phyloP scores from a whole-genome alignment of 2,329 filamentous ascomycete genomes.

The Pseudogymnoascus sp. region DNA sequence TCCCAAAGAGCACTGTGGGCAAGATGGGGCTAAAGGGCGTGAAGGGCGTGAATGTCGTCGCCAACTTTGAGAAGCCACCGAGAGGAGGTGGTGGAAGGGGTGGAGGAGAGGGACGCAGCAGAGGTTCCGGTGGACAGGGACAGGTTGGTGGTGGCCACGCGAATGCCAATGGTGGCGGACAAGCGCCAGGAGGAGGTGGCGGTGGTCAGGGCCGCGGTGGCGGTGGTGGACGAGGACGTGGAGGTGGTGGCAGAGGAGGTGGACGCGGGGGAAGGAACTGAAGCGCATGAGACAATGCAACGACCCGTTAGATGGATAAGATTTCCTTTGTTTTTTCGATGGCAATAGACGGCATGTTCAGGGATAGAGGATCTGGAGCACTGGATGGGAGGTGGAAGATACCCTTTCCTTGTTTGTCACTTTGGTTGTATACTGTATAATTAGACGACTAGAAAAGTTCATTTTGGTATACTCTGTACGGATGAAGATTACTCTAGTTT shows the following conservation, averaged over 20 bases:
- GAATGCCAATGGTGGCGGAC: constrained; percentile 13
- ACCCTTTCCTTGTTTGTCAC: constrained; percentile 8
- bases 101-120: constrained; percentile 15
- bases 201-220: constrained; percentile 16
- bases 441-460: neutral
- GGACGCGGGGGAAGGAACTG: constrained; percentile 12
- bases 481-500: neutral
- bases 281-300: neutral
- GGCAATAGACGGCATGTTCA: constrained; percentile 7
- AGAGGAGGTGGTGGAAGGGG: constrained; percentile 21
- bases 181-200: constrained; percentile 16
- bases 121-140: constrained; percentile 15
- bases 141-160: constrained; percentile 22
- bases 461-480: neutral
- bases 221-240: constrained; percentile 12
- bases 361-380: constrained; percentile 8
- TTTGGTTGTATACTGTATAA: neutral
- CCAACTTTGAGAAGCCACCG: constrained; percentile 32
- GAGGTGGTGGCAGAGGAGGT: constrained; percentile 13
- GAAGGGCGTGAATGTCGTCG: constrained; percentile 40
- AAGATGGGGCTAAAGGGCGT: constrained; percentile 53
- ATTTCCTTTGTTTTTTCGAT: neutral
- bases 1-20: constrained; percentile 40
- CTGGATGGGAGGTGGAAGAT: constrained; percentile 8
- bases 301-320: constrained; percentile 24